Conservation (phyloP, 176 grass and related monocot species). For the Raddia distichophylla region DNA sequence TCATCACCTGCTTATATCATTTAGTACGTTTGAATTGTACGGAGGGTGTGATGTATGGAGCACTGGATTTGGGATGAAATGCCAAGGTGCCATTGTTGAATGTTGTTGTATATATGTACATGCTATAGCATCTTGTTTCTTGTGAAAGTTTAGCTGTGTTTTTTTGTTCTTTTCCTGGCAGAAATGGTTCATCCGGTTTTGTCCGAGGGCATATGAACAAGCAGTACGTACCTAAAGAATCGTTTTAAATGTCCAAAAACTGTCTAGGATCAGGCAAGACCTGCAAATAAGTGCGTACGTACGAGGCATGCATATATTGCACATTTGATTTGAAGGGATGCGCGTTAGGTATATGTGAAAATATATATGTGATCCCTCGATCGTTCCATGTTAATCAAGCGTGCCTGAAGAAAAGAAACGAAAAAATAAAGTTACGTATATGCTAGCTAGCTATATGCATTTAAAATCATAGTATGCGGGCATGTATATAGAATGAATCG, state of each 20-base stretch:
- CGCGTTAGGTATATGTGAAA: neutral
- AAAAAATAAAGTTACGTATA: too few relatives aligned
- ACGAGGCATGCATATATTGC: neutral
- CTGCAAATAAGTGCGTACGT: neutral
- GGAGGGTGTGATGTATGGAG: constrained; percentile 15
- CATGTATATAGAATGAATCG: neutral
- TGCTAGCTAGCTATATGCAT: neutral
- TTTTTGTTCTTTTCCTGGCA: constrained; percentile 33
- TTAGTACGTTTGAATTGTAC: neutral
- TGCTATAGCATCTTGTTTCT: constrained; percentile 23
- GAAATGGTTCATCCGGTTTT: constrained; percentile 43
- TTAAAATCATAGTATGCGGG: neutral
- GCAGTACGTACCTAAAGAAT: neutral
- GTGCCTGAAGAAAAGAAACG: neutral
- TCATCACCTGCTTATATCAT: constrained; percentile 10
- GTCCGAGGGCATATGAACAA: constrained; percentile 34
- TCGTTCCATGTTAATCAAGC: neutral
- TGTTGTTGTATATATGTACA: neutral
- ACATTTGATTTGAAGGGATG: neutral
- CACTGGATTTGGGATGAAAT: constrained; percentile 35
- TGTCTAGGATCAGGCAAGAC: neutral
- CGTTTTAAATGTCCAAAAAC: constrained; percentile 26
- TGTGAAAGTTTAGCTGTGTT: constrained; percentile 44
- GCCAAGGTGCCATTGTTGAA: constrained; percentile 30
- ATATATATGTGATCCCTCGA: neutral